A percentile compares a stretch with the other conserved stretches of the same genome.
These are phyloP conservation scores for Plenodomus biglobosus DNA, from an alignment of 2,329 filamentous ascomycete species.

Conservation along the genomic window DNA sequence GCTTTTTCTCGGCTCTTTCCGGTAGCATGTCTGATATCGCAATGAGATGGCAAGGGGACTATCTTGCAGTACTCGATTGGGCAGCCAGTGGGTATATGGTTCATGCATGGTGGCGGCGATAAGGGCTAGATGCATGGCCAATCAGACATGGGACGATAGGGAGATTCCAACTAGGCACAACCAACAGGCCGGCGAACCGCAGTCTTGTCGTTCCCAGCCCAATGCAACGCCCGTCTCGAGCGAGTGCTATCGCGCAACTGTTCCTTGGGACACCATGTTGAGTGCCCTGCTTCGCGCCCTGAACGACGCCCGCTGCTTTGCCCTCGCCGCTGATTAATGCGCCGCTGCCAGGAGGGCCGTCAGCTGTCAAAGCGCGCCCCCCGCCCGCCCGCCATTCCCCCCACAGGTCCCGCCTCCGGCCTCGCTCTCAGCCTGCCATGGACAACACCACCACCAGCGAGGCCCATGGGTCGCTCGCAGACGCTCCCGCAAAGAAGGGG, in stretches of 20 bases:
- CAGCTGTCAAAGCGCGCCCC: conserved; percentile 18
- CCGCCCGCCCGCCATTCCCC: conserved; percentile 11
- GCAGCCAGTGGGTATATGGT: neutral
- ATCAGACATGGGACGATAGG: conserved; percentile 3
- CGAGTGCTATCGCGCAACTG: conserved; percentile 5
- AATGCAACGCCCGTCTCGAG: conserved; percentile 13
- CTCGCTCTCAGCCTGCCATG: conserved; percentile 13
- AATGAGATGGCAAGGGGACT: neutral
- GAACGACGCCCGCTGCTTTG: conserved; percentile 14
- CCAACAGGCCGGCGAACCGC: neutral
- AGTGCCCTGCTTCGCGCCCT: conserved; percentile 7
- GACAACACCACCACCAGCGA: conserved; percentile 14
- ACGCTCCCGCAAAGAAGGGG: conserved; percentile 35
- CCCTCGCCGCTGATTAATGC: conserved; percentile 28
- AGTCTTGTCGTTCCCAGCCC: conserved; percentile 4
- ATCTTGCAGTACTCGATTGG: neutral
- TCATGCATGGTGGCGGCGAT: conserved; percentile 1
- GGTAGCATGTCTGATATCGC: neutral
- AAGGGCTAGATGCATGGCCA: conserved; percentile 6
- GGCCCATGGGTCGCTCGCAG: conserved; percentile 4
- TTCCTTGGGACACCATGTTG: conserved; percentile 23
- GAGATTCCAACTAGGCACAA: neutral
- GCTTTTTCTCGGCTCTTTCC: neutral
- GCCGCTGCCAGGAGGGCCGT: conserved; percentile 10
- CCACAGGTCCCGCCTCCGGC: conserved; percentile 17